Percentiles rank a stretch among this genome's conserved stretches.
These are phyloP conservation scores for Gastrolobium villosum DNA, from an alignment of 306 rosid species.

Conservation along the genomic window DNA sequence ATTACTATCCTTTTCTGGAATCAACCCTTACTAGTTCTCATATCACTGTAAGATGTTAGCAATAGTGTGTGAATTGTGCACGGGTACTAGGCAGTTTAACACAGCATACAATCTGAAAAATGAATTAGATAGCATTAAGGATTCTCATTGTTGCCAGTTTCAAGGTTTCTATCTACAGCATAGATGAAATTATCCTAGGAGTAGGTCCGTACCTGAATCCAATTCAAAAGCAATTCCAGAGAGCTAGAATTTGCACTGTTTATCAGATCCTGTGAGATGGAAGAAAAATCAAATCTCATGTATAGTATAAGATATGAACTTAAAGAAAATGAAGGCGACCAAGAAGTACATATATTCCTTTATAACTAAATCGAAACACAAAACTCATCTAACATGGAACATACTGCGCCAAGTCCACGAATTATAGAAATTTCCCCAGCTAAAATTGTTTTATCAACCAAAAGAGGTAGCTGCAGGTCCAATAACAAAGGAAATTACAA, in stretches of 20 bases:
- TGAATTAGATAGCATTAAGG: constrained; percentile 6
- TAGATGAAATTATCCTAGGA: constrained; percentile 24
- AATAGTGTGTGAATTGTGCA: constrained; percentile 8
- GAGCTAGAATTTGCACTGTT: constrained; percentile 57
- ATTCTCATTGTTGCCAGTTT: constrained; percentile 2
- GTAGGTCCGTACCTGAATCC: constrained; percentile 78
- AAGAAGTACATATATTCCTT: background rate
- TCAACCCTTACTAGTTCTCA: background rate
- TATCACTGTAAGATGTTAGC: background rate
- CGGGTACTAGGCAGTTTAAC: background rate
- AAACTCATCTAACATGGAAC: constrained; percentile 38
- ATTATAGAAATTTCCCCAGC: constrained; percentile 78
- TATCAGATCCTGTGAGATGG: constrained; percentile 60
- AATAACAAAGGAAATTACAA: constrained; percentile 34
- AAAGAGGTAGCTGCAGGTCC: constrained; percentile 85
- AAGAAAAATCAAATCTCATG: constrained; percentile 34
- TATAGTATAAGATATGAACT: constrained; percentile 13
- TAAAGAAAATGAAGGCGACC: constrained; percentile 19
- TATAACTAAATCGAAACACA: constrained; percentile 21
- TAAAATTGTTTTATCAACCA: constrained; percentile 77
- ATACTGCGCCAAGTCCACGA: constrained; percentile 67
- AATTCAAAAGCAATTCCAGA: constrained; percentile 79
- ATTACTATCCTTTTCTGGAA: constrained; percentile 8
- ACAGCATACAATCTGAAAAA: constrained; percentile 11
- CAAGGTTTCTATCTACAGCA: background rate